Conservation (phyloP, 768 basidiomycete species). For the Pleurotus eryngii region DNA sequence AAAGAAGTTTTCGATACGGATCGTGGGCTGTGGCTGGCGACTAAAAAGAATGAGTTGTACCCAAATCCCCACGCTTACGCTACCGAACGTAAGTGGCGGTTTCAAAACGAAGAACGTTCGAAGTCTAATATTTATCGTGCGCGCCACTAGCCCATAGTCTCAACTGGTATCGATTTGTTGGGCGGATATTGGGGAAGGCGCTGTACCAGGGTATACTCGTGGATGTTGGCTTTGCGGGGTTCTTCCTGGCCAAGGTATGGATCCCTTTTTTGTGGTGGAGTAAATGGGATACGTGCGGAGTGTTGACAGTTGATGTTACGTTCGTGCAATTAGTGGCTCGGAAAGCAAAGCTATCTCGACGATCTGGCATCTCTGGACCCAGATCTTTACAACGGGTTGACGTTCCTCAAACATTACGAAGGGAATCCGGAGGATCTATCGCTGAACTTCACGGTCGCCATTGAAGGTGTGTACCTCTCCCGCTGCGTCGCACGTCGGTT, state of each 20-base stretch:
- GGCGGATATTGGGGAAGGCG: constrained; percentile 92
- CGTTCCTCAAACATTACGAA: constrained; percentile 89
- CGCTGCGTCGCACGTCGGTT: neutral
- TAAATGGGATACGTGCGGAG: neutral
- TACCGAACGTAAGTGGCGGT: constrained; percentile 62
- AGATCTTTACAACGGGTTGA: constrained; percentile 87
- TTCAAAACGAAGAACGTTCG: neutral
- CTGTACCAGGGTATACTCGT: constrained; percentile 95
- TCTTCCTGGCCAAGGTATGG: constrained; percentile 84
- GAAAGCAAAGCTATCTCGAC: constrained; percentile 87
- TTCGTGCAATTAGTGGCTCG: constrained; percentile 68
- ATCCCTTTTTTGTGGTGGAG: neutral
- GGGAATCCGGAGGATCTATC: constrained; percentile 86
- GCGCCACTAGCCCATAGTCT: constrained; percentile 66
- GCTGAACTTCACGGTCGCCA: constrained; percentile 83
- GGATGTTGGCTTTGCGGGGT: constrained; percentile 92
- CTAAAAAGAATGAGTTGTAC: constrained; percentile 89
- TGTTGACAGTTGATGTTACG: neutral
- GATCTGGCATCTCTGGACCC: constrained; percentile 90
- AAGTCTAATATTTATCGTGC: neutral
- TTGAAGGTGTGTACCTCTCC: constrained; percentile 59
- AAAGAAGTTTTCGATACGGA: constrained; percentile 96
- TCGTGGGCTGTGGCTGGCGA: constrained; percentile 90
- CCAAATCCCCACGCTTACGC: constrained; percentile 94
- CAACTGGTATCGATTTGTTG: constrained; percentile 91